Conservation (phyloP, 2,329 filamentous ascomycete species). For the Fusarium neocosmosporiellum region DNA sequence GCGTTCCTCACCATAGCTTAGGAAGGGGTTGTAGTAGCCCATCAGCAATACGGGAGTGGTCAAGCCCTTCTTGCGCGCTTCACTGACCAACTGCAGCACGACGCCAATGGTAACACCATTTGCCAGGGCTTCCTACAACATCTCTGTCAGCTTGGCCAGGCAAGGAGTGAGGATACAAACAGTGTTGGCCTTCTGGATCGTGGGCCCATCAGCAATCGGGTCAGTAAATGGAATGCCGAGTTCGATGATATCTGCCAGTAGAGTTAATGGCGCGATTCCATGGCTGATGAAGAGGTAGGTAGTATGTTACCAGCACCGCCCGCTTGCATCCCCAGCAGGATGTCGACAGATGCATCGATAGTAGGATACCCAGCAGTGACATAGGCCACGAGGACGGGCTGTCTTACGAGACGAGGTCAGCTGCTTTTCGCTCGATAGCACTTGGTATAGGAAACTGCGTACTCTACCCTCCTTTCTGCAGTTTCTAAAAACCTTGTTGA, state of each 20-base stretch:
- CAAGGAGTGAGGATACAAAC: slow-evolving; percentile 54
- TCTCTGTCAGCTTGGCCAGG: slow-evolving; percentile 10
- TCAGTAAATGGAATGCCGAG: slow-evolving; percentile 97
- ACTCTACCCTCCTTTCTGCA: too few relatives aligned
- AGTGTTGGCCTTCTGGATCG: slow-evolving; percentile 95
- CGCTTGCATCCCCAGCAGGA: slow-evolving; percentile 89
- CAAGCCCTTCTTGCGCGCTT: slow-evolving; percentile 81
- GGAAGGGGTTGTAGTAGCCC: slow-evolving; percentile 98
- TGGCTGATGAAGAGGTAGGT: background rate
- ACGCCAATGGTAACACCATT: slow-evolving; percentile 88
- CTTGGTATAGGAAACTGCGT: too few relatives aligned
- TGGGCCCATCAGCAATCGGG: slow-evolving; percentile 96
- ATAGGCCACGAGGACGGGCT: slow-evolving; percentile 92
- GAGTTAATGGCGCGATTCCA: slow-evolving; percentile 2
- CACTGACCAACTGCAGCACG: slow-evolving; percentile 84
- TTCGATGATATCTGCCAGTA: slow-evolving; percentile 81
- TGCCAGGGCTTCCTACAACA: slow-evolving; percentile 73
- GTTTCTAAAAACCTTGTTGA: too few relatives aligned
- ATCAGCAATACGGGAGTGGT: slow-evolving; percentile 89
- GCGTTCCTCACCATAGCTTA: slow-evolving; percentile 92
- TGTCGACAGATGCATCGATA: slow-evolving; percentile 81
- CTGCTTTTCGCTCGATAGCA: too few relatives aligned
- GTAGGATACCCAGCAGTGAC: slow-evolving; percentile 94
- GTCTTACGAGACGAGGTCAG: slow-evolving; percentile 21
- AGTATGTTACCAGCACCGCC: slow-evolving; percentile 81